phyloP scores from a whole-genome alignment of 345 rosid genomes.

The Lagerstroemia speciosa region DNA sequence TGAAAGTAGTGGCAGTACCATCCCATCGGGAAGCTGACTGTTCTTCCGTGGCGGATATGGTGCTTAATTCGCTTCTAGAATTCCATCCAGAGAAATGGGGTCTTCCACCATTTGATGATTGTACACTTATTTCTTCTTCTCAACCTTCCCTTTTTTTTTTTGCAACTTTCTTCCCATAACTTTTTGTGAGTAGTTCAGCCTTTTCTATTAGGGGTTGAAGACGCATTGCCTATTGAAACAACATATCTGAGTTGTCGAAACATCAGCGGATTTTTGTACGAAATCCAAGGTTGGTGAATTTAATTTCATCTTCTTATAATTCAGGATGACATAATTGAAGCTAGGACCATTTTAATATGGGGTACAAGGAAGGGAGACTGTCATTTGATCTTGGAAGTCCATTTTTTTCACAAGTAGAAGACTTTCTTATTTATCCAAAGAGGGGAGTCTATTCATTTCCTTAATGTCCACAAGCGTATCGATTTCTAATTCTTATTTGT shows the following conservation, averaged over 20 bases:
- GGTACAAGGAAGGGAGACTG: background rate
- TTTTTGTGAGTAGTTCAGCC: background rate
- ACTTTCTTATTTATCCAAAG: background rate
- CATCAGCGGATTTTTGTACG: conserved; percentile 16
- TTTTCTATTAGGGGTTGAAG: conserved; percentile 20
- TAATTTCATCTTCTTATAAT: background rate
- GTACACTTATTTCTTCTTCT: conserved; percentile 14
- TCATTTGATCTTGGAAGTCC: background rate
- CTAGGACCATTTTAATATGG: background rate
- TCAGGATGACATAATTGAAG: background rate
- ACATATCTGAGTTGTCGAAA: conserved; percentile 14
- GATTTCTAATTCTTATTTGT: background rate
- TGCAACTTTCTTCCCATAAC: background rate
- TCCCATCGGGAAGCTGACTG: conserved; percentile 29
- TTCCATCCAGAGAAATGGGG: conserved; percentile 33
- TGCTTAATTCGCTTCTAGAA: conserved; percentile 32
- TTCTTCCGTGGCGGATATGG: conserved; percentile 24
- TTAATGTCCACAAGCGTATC: background rate
- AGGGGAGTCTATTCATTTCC: background rate
- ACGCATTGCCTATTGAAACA: conserved; percentile 27
- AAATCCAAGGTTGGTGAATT: conserved; percentile 19
- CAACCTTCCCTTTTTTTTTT: background rate
- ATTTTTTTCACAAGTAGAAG: background rate
- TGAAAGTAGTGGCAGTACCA: conserved; percentile 39
- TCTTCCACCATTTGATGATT: conserved; percentile 36